Conservation (phyloP, 1,139 yeast genomes). For the Geotrichum siamense region DNA sequence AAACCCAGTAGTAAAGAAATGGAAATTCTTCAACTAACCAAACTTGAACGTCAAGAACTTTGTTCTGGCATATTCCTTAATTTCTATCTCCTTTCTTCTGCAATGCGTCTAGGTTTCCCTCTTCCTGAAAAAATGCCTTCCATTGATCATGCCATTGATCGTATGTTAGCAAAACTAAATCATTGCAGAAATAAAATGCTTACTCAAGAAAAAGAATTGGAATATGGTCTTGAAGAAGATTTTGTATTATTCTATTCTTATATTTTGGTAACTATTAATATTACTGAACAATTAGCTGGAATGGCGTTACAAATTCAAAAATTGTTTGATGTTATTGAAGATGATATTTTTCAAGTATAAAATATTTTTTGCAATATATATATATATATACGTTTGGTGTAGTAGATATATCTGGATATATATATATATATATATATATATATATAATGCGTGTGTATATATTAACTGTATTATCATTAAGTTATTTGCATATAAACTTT, state of each 20-base stretch:
- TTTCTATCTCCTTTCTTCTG: constrained; percentile 72
- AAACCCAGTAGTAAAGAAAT: constrained; percentile 47
- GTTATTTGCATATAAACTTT: too few relatives aligned
- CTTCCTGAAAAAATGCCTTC: constrained; percentile 72
- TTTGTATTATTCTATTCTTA: constrained; percentile 71
- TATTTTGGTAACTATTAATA: constrained; percentile 60
- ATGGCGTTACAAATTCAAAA: constrained; percentile 50
- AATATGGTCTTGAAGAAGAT: constrained; percentile 45
- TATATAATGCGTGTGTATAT: too few relatives aligned
- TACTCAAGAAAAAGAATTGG: constrained; percentile 1
- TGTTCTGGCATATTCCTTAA: constrained; percentile 65
- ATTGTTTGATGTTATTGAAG: constrained; percentile 57
- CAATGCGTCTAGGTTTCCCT: constrained; percentile 69
- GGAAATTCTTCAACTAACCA: constrained; percentile 49
- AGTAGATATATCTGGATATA: too few relatives aligned
- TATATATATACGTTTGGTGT: too few relatives aligned
- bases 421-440: too few relatives aligned
- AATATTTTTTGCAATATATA: too few relatives aligned
- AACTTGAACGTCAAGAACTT: constrained; percentile 56
- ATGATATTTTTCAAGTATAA: constrained; percentile 40
- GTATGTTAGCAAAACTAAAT: constrained; percentile 54
- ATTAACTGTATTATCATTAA: too few relatives aligned
- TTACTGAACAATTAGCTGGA: constrained; percentile 56
- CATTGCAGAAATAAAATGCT: constrained; percentile 25
- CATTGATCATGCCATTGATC: constrained; percentile 65